Conservation (phyloP, 352 stramenopile genomes). For the Phytopythium litorale region DNA sequence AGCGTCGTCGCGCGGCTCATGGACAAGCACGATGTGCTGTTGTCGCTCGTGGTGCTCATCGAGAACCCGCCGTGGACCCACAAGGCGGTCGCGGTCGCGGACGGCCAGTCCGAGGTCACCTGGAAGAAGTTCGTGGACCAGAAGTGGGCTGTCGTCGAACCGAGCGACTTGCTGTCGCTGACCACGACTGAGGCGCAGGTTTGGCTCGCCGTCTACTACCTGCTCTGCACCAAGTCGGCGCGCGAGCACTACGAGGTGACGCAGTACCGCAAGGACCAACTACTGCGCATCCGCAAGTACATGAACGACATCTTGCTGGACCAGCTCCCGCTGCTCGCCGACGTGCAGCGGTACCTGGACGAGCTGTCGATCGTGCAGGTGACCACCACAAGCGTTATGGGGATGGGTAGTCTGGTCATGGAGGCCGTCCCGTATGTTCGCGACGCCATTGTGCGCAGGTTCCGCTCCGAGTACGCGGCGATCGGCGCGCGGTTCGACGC, state of each 20-base stretch:
- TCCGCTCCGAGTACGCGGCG: slow-evolving; percentile 24
- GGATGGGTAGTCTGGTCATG: slow-evolving; percentile 66
- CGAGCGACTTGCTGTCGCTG: slow-evolving; percentile 88
- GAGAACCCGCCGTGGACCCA: slow-evolving; percentile 97
- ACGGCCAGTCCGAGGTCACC: slow-evolving; percentile 18
- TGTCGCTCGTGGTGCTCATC: slow-evolving; percentile 90
- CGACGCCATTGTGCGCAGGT: slow-evolving; percentile 43
- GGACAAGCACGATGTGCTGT: slow-evolving; percentile 95
- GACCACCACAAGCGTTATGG: slow-evolving; percentile 15
- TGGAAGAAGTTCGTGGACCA: slow-evolving; percentile 94
- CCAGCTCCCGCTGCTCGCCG: slow-evolving; percentile 92
- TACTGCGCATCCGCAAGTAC: slow-evolving; percentile 94
- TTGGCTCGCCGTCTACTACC: slow-evolving; percentile 94
- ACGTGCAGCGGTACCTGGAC: slow-evolving; percentile 94
- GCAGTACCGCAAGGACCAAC: slow-evolving; percentile 90
- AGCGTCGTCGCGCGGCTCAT: slow-evolving; percentile 88
- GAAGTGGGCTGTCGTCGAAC: slow-evolving; percentile 87
- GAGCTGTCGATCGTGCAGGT: slow-evolving; percentile 93
- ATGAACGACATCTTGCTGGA: slow-evolving; percentile 94
- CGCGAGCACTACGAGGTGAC: slow-evolving; percentile 94
- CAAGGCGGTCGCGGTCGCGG: slow-evolving; percentile 25
- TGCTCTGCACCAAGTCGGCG: slow-evolving; percentile 90
- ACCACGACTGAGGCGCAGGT: slow-evolving; percentile 93
- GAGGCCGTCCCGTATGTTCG: slow-evolving; percentile 73
- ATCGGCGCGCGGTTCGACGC: slow-evolving; percentile 52